Base-by-base conservation (phyloP, 495 filamentous ascomycete species). In the Podospora sp. region DNA sequence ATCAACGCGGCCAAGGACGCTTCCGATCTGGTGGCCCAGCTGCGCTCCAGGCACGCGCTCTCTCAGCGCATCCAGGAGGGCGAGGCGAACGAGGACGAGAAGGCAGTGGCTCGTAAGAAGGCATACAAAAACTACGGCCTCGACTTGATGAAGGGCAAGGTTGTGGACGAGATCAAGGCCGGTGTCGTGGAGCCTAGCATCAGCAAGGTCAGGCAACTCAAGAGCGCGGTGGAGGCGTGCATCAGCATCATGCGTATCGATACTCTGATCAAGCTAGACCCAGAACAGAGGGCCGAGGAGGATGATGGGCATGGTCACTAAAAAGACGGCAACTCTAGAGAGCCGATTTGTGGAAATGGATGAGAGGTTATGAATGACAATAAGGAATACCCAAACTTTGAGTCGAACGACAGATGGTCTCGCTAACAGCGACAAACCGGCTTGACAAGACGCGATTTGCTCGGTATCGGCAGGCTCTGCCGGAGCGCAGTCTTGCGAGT, bases 221-320 rank as follows among this genome's bases (percentile, higher is more conserved):
- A 99, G 90, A 93, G 90, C 83, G 96, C 96, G 60, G 95, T 98
- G 62, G 95, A 99, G 83, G 95, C 95, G 66, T 98, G 96, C 79
- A 97, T 99, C 80, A 90, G 93, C 74, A 97, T 99, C 77, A 97
- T 99, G 96, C 88, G 95, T 73, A 99, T 99, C 75, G 95, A 99
- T 83, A 99, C 95, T 68, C 86, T 99, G 81, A 98, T 99, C 79
- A 97, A 96, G 83, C 81, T 99, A 80, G 95, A 99, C 86, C 93
- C 92, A 62, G 93, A 97, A 84, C 84, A 89, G 83, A 84, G 87
- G 73, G 85, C 83, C 16, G 86, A 90, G 79, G 92, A 96, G 79
- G 92, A 96, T 73, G 90, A 92, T 77, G 89, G 87, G 22, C 89
- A 92, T 78, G 89, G 87, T 55, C 89, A 92, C 81, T 88, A 79